Evolutionary conservation across 2,329 filamentous ascomycete species (phyloP), one percentile per base, ranked within the genome.

Genomic region (Aspergillus proliferans): DNA sequence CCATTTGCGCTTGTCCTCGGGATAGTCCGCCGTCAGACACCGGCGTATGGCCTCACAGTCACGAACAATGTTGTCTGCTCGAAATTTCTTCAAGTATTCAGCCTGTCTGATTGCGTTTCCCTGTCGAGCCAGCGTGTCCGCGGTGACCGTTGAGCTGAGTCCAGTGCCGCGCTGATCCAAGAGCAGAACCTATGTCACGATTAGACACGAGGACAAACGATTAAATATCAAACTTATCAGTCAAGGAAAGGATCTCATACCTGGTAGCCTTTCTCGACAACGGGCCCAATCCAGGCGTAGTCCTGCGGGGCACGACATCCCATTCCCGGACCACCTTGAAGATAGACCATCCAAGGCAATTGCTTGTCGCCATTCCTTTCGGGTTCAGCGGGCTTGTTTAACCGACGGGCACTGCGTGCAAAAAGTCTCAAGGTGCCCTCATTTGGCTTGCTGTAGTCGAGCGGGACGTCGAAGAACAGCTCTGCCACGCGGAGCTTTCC

Each of bases 161-260:
- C 92, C 92, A 3, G 89, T 94, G 10, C 92, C 92, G 45, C 92
- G 83, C 66, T 95, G 91, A 67, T 97, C 92, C n/a, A 97, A 78
- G 55, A 86, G 85, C 2, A 97, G 79, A 42, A 84, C 66, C 71
- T 74, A 52, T 24, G 47, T 38, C 45, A 45, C 18, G 12, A 18
- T 21, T n/a, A 21, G 10, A 3, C 10, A 21, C 46, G 19, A 28
- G 15, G 18, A 15, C 33, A n/a, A 30, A 28, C 39, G 8, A 43
- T 28, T n/a, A 4, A 12, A 26, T 26, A 6, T 44, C 18, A 3
- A 21, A 47, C 10, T 18, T 44, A 42, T 34, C 28, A 34, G 6
- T 43, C 8, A 22, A 34, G 14, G 21, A 10, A 39, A 38, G 36
- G 9, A 22, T 44, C 7, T 52, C 62, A 41, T 57, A 89, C 75